Evolutionary conservation across 2,329 filamentous ascomycete species (phyloP).

Genomic region (Knufia petricola): DNA sequence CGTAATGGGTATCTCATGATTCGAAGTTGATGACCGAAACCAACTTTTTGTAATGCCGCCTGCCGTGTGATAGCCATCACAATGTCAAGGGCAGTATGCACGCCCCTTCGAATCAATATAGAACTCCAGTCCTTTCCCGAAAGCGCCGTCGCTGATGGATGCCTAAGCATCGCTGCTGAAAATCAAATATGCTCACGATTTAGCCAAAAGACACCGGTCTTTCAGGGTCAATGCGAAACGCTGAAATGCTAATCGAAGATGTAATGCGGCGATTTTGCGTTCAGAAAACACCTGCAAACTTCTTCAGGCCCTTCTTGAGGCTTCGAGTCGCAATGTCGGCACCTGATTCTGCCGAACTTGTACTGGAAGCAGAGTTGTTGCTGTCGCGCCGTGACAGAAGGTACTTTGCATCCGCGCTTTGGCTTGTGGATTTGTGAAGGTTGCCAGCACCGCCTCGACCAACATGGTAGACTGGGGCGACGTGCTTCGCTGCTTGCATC

Average conservation of each 20-base stretch:
- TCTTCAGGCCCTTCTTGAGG: conserved; percentile 21
- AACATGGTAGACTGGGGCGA: conserved; percentile 54
- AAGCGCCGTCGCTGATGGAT: conserved; percentile 7
- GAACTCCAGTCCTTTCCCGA: neutral
- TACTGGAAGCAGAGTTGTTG: conserved; percentile 6
- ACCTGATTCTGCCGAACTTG: conserved; percentile 17
- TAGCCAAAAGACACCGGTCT: neutral
- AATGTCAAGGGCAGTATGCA: conserved; percentile 7
- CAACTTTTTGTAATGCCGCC: conserved; percentile 10
- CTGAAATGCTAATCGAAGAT: neutral
- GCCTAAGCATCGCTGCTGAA: too few relatives aligned
- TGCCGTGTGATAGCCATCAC: conserved; percentile 1
- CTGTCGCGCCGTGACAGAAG: neutral
- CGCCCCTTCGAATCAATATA: conserved; percentile 8
- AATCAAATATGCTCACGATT: neutral
- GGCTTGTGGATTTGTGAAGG: conserved; percentile 10
- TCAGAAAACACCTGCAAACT: conserved; percentile 17
- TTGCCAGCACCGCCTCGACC: conserved; percentile 55
- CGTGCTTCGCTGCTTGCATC: conserved; percentile 41
- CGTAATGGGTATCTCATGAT: conserved; percentile 9
- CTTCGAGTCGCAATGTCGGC: conserved; percentile 21
- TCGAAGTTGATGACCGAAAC: conserved; percentile 9
- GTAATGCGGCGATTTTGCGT: neutral
- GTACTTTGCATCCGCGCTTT: neutral
- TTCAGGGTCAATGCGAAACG: neutral